Evolutionary conservation across 192 early-diverging fungal genomes (phyloP).

Genomic region (Kappamyces sp.): DNA sequence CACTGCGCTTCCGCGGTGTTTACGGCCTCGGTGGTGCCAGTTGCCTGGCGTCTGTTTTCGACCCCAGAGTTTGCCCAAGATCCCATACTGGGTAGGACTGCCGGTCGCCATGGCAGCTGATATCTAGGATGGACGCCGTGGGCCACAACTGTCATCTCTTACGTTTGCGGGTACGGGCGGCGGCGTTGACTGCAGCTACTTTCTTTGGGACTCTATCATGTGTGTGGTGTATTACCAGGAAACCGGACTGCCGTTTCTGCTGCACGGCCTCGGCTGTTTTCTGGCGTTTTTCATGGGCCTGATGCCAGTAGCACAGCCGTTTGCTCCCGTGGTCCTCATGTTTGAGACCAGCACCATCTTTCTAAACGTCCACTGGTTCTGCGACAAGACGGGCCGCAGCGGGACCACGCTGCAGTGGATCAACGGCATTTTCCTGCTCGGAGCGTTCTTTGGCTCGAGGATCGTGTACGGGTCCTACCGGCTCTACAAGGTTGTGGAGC

Average conservation of each 20-base stretch:
- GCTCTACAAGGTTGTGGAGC: slow-evolving; percentile 26
- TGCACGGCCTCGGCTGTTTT: slow-evolving; percentile 75
- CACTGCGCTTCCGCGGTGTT: slow-evolving; percentile 79
- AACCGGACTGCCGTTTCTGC: slow-evolving; percentile 71
- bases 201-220: slow-evolving; percentile 82
- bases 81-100: slow-evolving; percentile 53
- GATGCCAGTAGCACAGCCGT: slow-evolving; percentile 79
- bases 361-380: slow-evolving; percentile 87
- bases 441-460: slow-evolving; percentile 67
- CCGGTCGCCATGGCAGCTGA: too few species aligned
- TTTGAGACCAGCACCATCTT: slow-evolving; percentile 85
- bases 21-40: slow-evolving; percentile 57
- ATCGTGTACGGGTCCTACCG: slow-evolving; percentile 75
- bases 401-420: slow-evolving; percentile 71
- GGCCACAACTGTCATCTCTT: slow-evolving; percentile 33
- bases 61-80: slow-evolving; percentile 58
- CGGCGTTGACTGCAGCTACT: slow-evolving; percentile 81
- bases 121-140: too few species aligned
- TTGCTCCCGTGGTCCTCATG: slow-evolving; percentile 81
- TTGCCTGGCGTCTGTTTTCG: slow-evolving; percentile 64
- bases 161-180: slow-evolving; percentile 66
- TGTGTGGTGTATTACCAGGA: slow-evolving; percentile 60
- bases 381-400: slow-evolving; percentile 83
- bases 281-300: slow-evolving; percentile 68
- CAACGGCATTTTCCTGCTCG: slow-evolving; percentile 76